Evolutionary conservation across 2,329 filamentous ascomycete species (phyloP).

Genomic region (Colletotrichum caudatum): DNA sequence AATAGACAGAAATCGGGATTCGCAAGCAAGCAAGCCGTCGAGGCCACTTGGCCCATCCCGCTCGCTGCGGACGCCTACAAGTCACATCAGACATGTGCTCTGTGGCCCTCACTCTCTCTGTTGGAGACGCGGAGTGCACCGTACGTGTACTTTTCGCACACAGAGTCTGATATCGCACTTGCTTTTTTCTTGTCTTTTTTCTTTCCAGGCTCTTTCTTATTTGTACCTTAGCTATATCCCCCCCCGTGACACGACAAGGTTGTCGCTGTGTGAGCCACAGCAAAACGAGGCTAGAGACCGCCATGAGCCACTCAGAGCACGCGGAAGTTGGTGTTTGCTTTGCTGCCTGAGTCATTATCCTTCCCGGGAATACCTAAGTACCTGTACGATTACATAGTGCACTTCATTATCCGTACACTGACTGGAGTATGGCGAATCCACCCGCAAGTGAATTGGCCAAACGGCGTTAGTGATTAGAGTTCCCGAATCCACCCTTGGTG

Average conservation of each 20-base stretch:
- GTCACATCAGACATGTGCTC: not conserved
- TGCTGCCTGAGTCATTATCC: constrained; percentile 40
- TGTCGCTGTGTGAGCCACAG: constrained; percentile 31
- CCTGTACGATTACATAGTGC: not conserved
- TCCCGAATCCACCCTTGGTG: constrained; percentile 40
- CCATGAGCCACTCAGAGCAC: constrained; percentile 35
- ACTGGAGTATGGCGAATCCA: not conserved
- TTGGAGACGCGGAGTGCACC: too few species aligned
- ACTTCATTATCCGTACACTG: too few species aligned
- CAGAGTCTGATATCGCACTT: not conserved
- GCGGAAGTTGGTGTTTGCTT: constrained; percentile 22
- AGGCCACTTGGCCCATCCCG: constrained; percentile 17
- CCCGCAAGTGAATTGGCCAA: constrained; percentile 8
- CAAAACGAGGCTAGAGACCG: constrained; percentile 29
- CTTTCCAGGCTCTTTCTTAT: not conserved
- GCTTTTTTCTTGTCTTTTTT: not conserved
- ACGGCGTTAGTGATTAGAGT: constrained; percentile 40
- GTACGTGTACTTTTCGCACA: not conserved
- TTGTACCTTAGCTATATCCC: not conserved
- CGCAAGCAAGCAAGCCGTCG: not conserved
- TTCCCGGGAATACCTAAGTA: not conserved
- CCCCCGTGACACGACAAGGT: constrained; percentile 19
- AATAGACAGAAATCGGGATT: constrained; percentile 16
- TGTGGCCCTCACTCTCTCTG: not conserved
- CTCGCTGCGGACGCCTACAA: not conserved